These are phyloP conservation scores for Fomitopsis palustris DNA, from an alignment of 1,284 basidiomycete species.

Conservation along the genomic window DNA sequence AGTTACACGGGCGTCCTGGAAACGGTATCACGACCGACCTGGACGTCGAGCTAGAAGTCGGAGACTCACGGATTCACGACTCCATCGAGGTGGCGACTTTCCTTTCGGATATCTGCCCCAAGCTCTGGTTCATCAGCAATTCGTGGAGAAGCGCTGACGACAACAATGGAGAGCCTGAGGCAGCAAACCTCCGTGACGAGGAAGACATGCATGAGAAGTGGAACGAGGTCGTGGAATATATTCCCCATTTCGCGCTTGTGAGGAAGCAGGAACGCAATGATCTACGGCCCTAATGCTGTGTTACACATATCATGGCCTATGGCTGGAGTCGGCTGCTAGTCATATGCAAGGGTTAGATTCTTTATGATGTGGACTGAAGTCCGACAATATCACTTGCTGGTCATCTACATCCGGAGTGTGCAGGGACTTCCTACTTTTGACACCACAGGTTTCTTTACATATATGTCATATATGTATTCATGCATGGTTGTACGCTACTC, in stretches of 20 bases:
- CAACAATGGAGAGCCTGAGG: not conserved
- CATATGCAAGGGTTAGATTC: too few relatives aligned
- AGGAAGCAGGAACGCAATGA: not conserved
- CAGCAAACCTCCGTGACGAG: not conserved
- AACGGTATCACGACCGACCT: not conserved
- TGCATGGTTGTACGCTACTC: too few relatives aligned
- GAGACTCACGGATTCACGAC: conserved; percentile 1
- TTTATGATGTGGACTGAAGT: too few relatives aligned
- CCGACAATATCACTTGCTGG: too few relatives aligned
- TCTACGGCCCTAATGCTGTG: not conserved
- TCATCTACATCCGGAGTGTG: too few relatives aligned
- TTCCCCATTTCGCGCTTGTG: not conserved
- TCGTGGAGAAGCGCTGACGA: not conserved
- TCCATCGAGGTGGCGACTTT: conserved; percentile 5
- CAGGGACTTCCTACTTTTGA: too few relatives aligned
- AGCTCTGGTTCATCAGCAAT: not conserved
- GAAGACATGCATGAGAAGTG: not conserved
- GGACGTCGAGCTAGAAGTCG: not conserved
- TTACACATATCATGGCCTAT: too few relatives aligned
- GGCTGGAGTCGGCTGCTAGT: too few relatives aligned
- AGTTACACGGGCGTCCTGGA: not conserved
- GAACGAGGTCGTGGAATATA: not conserved
- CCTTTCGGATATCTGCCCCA: conserved; percentile 4
- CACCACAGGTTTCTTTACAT: too few relatives aligned
- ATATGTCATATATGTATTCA: too few relatives aligned